Percentiles rank a stretch among this genome's conserved stretches.
These are phyloP conservation scores for Emmonsia crescens DNA, from an alignment of 2,329 filamentous ascomycete species.

Conservation along the genomic window DNA sequence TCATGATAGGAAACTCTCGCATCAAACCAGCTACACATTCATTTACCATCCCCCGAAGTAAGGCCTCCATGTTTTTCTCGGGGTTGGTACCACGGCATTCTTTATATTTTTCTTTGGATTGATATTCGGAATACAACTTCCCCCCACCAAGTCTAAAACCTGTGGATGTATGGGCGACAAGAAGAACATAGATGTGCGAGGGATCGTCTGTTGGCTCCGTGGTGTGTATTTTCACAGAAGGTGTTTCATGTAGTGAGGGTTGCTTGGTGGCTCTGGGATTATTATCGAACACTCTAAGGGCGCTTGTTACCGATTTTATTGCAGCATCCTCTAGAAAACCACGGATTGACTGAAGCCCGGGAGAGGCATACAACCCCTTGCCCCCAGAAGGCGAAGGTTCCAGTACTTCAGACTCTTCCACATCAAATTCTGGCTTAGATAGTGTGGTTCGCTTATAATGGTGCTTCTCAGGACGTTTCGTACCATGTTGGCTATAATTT, in stretches of 20 bases:
- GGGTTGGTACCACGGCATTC: not conserved
- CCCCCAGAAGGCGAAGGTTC: not conserved
- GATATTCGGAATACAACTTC: slow-evolving; percentile 33
- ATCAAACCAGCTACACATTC: slow-evolving; percentile 36
- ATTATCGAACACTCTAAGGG: not conserved
- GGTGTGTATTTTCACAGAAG: slow-evolving; percentile 20
- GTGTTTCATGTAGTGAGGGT: not conserved
- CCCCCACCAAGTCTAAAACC: slow-evolving; percentile 43
- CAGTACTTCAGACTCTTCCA: not conserved
- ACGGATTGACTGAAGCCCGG: slow-evolving; percentile 5
- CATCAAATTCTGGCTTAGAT: not conserved
- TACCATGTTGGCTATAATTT: not conserved
- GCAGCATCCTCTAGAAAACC: slow-evolving; percentile 6
- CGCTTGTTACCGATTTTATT: slow-evolving; percentile 2
- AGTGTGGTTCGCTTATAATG: not conserved
- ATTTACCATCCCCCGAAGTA: slow-evolving; percentile 30
- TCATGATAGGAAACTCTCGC: slow-evolving; percentile 33
- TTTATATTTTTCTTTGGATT: not conserved
- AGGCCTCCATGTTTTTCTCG: slow-evolving; percentile 16
- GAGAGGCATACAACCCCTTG: not conserved
- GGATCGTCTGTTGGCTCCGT: slow-evolving; percentile 36
- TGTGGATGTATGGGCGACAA: slow-evolving; percentile 42
- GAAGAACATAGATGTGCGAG: slow-evolving; percentile 42
- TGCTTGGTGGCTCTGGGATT: not conserved
- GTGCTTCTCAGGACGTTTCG: not conserved